Conservation (phyloP, 169 alveolate species). For the Babesia ovata region DNA sequence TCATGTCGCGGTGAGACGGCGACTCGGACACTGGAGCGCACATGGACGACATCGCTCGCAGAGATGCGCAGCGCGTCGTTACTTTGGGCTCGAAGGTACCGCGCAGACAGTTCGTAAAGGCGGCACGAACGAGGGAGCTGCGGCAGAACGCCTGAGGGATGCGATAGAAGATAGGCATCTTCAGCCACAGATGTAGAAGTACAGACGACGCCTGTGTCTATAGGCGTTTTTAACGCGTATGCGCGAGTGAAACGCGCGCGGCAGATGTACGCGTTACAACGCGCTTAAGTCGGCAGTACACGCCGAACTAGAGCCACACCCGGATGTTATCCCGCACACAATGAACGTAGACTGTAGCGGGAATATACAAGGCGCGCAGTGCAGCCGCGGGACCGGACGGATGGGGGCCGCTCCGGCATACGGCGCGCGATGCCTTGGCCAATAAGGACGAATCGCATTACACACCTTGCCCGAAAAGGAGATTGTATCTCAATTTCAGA, state of each 20-base stretch:
- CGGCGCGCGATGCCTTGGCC: not conserved
- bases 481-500: not conserved
- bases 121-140: not conserved
- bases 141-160: conserved; percentile 2
- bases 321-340: not conserved
- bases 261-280: not conserved
- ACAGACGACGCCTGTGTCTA: too few species aligned
- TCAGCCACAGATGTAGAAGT: not conserved
- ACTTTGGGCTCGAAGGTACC: not conserved
- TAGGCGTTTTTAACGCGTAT: not conserved
- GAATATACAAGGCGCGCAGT: not conserved
- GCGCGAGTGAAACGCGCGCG: conserved; percentile 1
- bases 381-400: too few species aligned
- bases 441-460: too few species aligned
- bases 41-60: conserved; percentile 11
- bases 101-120: not conserved
- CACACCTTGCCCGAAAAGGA: too few species aligned
- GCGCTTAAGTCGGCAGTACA: not conserved
- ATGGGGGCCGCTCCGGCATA: too few species aligned
- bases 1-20: conserved; percentile 9
- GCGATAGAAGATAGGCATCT: conserved; percentile 19
- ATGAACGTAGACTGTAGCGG: conserved; percentile 12
- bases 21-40: conserved; percentile 29
- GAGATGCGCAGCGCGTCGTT: too few species aligned
- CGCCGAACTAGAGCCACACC: conserved; percentile 1